Conservation (phyloP, 1,139 yeast genomes). For the Lodderomyces jiufengensis region DNA sequence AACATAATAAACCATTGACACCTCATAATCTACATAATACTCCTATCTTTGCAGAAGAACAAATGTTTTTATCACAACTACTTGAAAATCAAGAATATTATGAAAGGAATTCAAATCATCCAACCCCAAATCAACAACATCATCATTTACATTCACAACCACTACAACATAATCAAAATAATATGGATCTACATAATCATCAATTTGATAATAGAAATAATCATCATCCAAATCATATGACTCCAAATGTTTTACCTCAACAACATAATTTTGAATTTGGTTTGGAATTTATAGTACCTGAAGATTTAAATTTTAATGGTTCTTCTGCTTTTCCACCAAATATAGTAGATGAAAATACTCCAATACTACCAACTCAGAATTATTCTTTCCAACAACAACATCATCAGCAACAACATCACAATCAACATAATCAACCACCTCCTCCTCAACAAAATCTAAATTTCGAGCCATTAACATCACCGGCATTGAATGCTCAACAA, state of each 20-base stretch:
- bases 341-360: conserved; percentile 23
- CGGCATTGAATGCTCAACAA: conserved; percentile 54
- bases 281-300: conserved; percentile 29
- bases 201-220: no score
- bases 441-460: conserved; percentile 28
- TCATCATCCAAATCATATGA: conserved; percentile 6
- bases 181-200: no score
- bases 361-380: conserved; percentile 43
- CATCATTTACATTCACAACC: conserved; percentile 8
- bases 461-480: conserved; percentile 57
- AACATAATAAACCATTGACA: conserved; percentile 3
- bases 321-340: conserved; percentile 37
- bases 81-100: conserved; percentile 10
- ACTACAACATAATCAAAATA: conserved; percentile 1
- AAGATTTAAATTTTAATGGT: conserved; percentile 21
- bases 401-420: conserved; percentile 39
- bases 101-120: conserved; percentile 10
- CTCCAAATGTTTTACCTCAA: conserved; percentile 9
- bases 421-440: conserved; percentile 18
- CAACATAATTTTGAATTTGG: conserved; percentile 22
- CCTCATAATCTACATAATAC: conserved; percentile 9
- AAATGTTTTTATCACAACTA: conserved; percentile 13
- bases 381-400: conserved; percentile 43
- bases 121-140: conserved; percentile 6
- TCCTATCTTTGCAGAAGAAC: conserved; percentile 10